Evolutionary conservation across 768 basidiomycete species (phyloP), one percentile per base, ranked within the genome.

Genomic region (Lyophyllum shimeji): DNA sequence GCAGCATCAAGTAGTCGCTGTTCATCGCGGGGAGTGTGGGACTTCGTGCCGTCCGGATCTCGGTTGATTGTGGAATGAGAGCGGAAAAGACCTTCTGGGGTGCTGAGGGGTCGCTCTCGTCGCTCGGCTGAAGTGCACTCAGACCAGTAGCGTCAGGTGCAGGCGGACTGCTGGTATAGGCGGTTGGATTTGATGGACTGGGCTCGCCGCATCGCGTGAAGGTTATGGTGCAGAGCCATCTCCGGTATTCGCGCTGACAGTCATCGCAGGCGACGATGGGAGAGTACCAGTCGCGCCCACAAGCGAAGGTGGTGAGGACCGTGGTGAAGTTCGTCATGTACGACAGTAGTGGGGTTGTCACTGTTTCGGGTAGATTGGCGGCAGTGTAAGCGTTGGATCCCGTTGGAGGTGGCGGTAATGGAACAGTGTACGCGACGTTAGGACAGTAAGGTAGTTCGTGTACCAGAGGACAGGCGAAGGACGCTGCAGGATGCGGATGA

Each of bases 221-320:
- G 8, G 85, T 83, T 15, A 87, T 71, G 20, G 82, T 67, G 70
- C 93, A 95, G 31, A 90, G 79, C 91, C 91, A 95, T 31, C 73
- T 75, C 31, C 87, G 80, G 67, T 95, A 95, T 21, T 82, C 83
- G 20, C 69, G 69, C 59, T 86, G 82, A 63, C 93, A 95, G 67
- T 90, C 86, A 13, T 81, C 77, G 64, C 93, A 95, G 3, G 83
- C 82, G 24, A 89, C 82, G 20, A 93, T 69, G 0, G 89, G 87
- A 6, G 90, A 93, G 72, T 93, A 95, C 52, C 76, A 65, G 65
- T 93, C 91, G 25, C 89, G 81, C 17, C 90, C 89, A 66, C 93
- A 95, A 1, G 90, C 82, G 57, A 86, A 83, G 2, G 87, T 89
- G 29, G 81, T 78, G 8, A 95, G 82, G 18, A 83, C 79, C 0